Percentiles rank a stretch among this genome's conserved stretches.
Evolutionary conservation across 2,329 filamentous ascomycete genomes (phyloP).

Genomic region (Peltaster fructicola): DNA sequence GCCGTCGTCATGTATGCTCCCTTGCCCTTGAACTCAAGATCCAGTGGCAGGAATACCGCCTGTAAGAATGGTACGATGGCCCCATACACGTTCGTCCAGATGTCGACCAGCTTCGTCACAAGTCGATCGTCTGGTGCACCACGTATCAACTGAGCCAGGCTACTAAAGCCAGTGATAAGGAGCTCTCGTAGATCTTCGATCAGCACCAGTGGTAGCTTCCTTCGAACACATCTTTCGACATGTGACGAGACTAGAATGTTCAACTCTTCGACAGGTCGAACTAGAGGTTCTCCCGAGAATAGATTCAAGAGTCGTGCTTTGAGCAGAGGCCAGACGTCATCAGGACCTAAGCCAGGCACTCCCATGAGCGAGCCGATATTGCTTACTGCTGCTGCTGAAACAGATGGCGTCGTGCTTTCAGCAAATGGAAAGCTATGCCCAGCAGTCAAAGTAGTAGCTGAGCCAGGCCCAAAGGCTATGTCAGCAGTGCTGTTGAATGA

Average conservation of each 20-base stretch:
- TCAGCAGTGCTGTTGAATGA: slow-evolving; percentile 5
- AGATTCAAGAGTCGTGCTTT: slow-evolving; percentile 60
- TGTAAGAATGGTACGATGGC: slow-evolving; percentile 85
- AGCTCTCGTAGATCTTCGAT: slow-evolving; percentile 63
- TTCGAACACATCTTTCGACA: slow-evolving; percentile 60
- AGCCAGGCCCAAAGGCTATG: slow-evolving; percentile 8
- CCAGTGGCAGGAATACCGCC: slow-evolving; percentile 81
- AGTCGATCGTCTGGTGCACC: slow-evolving; percentile 68
- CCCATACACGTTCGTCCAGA: slow-evolving; percentile 89
- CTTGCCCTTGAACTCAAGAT: slow-evolving; percentile 77
- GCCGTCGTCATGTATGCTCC: slow-evolving; percentile 61
- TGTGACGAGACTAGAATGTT: slow-evolving; percentile 66
- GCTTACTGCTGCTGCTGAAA: slow-evolving; percentile 23
- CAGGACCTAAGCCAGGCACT: slow-evolving; percentile 32
- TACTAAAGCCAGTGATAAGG: slow-evolving; percentile 64
- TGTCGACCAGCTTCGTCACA: slow-evolving; percentile 77
- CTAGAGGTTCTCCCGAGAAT: slow-evolving; percentile 65
- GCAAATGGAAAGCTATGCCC: slow-evolving; percentile 12
- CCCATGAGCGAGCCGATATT: slow-evolving; percentile 30
- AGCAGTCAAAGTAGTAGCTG: too few species aligned
- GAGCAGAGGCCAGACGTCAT: slow-evolving; percentile 69
- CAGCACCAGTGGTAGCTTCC: slow-evolving; percentile 50
- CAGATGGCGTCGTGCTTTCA: slow-evolving; percentile 15
- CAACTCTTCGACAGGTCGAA: slow-evolving; percentile 67
- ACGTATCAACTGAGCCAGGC: slow-evolving; percentile 66